A percentile compares a stretch with the other conserved stretches of the same genome.
phyloP scores from a whole-genome alignment of 345 rosid genomes.

The Eutrema japonicum region DNA sequence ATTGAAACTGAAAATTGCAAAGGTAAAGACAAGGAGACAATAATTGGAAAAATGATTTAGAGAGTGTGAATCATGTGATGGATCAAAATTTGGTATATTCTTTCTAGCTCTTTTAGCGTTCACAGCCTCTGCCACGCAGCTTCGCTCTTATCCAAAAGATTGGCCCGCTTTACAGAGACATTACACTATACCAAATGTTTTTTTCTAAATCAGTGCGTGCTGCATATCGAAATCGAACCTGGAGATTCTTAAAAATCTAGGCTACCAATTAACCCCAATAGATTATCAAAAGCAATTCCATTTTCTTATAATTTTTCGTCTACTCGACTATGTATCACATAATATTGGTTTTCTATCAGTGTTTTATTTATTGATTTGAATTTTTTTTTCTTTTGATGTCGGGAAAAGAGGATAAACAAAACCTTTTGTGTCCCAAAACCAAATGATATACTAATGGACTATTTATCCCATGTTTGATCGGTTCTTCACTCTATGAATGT shows the following conservation, averaged over 20 bases:
- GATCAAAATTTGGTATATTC: conserved; percentile 34
- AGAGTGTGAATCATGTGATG: conserved; percentile 28
- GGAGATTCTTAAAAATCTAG: not conserved
- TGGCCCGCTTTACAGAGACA: conserved; percentile 15
- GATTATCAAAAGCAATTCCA: not conserved
- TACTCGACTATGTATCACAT: not conserved
- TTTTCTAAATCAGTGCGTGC: not conserved
- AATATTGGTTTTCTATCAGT: not conserved
- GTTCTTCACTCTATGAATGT: not conserved
- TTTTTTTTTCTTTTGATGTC: not conserved
- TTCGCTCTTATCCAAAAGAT: conserved; percentile 24
- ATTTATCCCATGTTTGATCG: not conserved
- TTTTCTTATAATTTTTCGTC: not conserved
- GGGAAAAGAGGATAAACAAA: not conserved
- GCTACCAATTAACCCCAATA: not conserved
- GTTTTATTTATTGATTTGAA: not conserved
- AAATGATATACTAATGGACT: not conserved
- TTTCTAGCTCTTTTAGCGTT: conserved; percentile 12
- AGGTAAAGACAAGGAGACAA: conserved; percentile 8
- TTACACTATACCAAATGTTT: not conserved
- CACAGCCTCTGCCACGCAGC: conserved; percentile 23
- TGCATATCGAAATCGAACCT: conserved; percentile 15
- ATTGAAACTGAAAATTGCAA: not conserved
- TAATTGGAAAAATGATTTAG: not conserved
- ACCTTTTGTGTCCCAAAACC: not conserved